Conservation (phyloP, 257 asterid genomes). For the Galeopsis tetrahit region DNA sequence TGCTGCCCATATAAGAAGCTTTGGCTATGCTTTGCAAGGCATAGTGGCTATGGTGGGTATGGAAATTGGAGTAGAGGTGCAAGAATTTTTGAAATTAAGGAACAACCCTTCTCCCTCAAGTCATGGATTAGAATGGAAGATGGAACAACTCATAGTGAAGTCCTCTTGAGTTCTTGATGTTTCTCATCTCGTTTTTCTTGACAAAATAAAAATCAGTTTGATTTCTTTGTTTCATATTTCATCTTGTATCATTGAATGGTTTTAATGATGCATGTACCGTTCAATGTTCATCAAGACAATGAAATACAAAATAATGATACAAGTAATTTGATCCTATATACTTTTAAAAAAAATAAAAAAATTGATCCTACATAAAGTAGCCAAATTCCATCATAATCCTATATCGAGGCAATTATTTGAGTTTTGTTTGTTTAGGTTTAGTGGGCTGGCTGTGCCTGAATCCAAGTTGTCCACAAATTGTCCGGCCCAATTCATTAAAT, state of each 20-base stretch:
- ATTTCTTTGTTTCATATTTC: background rate
- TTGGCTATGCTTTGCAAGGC: conserved; percentile 93
- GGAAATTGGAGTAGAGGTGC: conserved; percentile 88
- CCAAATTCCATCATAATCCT: background rate
- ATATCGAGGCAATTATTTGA: background rate
- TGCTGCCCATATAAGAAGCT: conserved; percentile 80
- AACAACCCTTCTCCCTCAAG: conserved; percentile 65
- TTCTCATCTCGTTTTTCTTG: background rate
- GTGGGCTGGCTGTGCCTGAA: background rate
- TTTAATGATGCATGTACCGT: background rate
- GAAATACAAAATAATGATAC: background rate
- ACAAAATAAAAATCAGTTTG: too few relatives aligned
- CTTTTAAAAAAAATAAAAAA: too few relatives aligned
- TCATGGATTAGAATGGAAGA: conserved; percentile 95
- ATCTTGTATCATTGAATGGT: background rate
- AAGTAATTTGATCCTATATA: too few relatives aligned
- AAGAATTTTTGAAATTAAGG: conserved; percentile 63
- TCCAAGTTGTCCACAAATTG: background rate
- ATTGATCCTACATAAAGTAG: too few relatives aligned
- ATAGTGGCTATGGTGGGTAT: conserved; percentile 96
- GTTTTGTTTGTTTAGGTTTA: background rate
- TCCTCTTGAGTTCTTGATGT: conserved; percentile 55
- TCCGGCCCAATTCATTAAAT: background rate
- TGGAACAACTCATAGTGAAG: conserved; percentile 63
- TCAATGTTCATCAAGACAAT: background rate